Conservation (phyloP, 2,329 filamentous ascomycete species). For the Colletotrichum paranaense region DNA sequence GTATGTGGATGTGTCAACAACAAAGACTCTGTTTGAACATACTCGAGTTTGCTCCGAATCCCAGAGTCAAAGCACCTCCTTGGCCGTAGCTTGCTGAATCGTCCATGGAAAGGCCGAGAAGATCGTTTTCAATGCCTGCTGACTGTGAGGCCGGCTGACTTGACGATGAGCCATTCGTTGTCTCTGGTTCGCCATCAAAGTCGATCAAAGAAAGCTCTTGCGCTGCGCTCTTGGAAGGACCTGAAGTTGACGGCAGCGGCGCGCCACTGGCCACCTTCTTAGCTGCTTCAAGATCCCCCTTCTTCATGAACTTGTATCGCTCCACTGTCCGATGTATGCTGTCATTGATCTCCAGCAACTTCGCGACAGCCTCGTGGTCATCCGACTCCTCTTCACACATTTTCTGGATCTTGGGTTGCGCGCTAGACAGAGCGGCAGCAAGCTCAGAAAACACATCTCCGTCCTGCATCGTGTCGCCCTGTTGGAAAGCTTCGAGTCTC, state of each 20-base stretch:
- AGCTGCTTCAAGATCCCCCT: conserved; percentile 88
- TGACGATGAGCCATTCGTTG: conserved; percentile 51
- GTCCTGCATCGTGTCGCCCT: conserved; percentile 80
- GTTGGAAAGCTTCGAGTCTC: conserved; percentile 85
- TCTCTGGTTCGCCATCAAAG: conserved; percentile 76
- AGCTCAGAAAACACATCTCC: conserved; percentile 84
- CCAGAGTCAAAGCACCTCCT: conserved; percentile 85
- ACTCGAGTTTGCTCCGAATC: conserved; percentile 78
- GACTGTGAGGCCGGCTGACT: conserved; percentile 57
- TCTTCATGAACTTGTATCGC: conserved; percentile 94
- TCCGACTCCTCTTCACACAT: conserved; percentile 99
- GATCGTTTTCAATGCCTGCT: conserved; percentile 85
- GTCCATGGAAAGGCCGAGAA: conserved; percentile 87
- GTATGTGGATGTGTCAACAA: conserved; percentile 31
- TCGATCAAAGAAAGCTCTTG: conserved; percentile 94
- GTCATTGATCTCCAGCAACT: conserved; percentile 96
- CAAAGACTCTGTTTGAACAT: conserved; percentile 45
- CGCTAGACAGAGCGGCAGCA: conserved; percentile 87
- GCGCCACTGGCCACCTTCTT: conserved; percentile 87
- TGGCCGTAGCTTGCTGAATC: conserved; percentile 75
- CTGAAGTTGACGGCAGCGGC: conserved; percentile 46
- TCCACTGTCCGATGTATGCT: conserved; percentile 98
- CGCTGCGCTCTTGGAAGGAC: conserved; percentile 65
- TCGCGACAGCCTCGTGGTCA: conserved; percentile 94
- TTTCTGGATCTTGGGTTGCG: conserved; percentile 98